Conservation (phyloP, 805 yeast species). For the Yamadazyma tumulicola region DNA sequence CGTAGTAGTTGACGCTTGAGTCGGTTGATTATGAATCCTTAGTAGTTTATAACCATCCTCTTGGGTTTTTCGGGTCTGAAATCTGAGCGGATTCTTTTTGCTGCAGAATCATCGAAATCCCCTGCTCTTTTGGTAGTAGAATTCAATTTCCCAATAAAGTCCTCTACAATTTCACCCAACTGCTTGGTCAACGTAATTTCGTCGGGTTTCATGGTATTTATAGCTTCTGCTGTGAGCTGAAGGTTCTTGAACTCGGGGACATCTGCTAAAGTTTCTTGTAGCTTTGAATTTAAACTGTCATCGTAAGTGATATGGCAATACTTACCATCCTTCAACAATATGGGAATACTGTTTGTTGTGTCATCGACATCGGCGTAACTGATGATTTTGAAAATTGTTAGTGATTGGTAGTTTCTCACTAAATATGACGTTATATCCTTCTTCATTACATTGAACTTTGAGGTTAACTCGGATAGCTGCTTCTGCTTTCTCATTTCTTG, state of each 20-base stretch:
- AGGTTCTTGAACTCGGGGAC: background rate
- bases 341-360: background rate
- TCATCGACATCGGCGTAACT: background rate
- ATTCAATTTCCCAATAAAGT: slow-evolving; percentile 6
- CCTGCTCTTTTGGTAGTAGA: slow-evolving; percentile 7
- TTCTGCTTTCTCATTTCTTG: slow-evolving; percentile 14
- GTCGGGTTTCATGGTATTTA: too few relatives aligned
- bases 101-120: slow-evolving; percentile 1
- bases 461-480: slow-evolving; percentile 8
- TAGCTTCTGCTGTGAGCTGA: too few relatives aligned
- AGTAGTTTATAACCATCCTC: background rate
- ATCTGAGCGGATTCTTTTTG: slow-evolving; percentile 7
- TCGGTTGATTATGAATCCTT: too few relatives aligned
- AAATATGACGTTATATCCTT: slow-evolving; percentile 13
- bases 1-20: too few relatives aligned
- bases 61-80: background rate
- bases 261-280: background rate
- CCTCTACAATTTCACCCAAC: background rate
- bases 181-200: too few relatives aligned
- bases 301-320: background rate
- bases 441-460: too few relatives aligned
- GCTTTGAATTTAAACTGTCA: too few relatives aligned
- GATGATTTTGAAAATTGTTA: slow-evolving; percentile 2
- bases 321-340: background rate
- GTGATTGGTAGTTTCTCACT: slow-evolving; percentile 5